Percentiles rank a stretch among this genome's conserved stretches.
Evolutionary conservation across 306 rosid genomes (phyloP).

Genomic region (Castanea crenata): DNA sequence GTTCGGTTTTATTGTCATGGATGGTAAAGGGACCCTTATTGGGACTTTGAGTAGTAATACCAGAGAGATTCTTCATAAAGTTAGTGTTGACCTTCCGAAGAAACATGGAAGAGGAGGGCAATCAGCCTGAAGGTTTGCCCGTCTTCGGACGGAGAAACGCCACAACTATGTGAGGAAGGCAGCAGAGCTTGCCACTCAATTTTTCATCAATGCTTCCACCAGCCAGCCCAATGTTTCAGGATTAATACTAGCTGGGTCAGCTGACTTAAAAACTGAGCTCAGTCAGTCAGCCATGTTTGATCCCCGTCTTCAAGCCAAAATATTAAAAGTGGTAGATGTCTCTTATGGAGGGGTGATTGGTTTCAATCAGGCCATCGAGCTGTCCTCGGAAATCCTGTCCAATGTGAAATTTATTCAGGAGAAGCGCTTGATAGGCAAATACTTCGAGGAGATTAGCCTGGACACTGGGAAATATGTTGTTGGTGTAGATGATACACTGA

Average conservation of each 20-base stretch:
- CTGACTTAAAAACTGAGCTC: conserved; percentile 89
- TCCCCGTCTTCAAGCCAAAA: conserved; percentile 80
- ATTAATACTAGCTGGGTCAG: conserved; percentile 85
- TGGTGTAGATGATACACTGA: conserved; percentile 72
- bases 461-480: conserved; percentile 88
- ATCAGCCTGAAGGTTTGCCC: conserved; percentile 84
- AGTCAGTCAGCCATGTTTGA: conserved; percentile 93
- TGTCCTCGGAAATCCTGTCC: too few relatives aligned
- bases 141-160: conserved; percentile 87
- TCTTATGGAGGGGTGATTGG: too few relatives aligned
- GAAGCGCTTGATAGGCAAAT: conserved; percentile 45
- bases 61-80: conserved; percentile 79
- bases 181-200: conserved; percentile 48
- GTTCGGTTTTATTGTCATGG: conserved; percentile 35
- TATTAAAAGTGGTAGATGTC: conserved; percentile 64
- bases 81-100: conserved; percentile 82
- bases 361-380: too few relatives aligned
- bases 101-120: conserved; percentile 97
- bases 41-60: conserved; percentile 89
- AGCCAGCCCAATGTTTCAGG: conserved; percentile 95
- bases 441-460: conserved; percentile 87
- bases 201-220: conserved; percentile 74
- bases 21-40: conserved; percentile 86
- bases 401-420: too few relatives aligned
- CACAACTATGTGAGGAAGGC: conserved; percentile 74